Conservation (phyloP, 1,139 yeast genomes). For the Suhomyces ambrosiae region DNA sequence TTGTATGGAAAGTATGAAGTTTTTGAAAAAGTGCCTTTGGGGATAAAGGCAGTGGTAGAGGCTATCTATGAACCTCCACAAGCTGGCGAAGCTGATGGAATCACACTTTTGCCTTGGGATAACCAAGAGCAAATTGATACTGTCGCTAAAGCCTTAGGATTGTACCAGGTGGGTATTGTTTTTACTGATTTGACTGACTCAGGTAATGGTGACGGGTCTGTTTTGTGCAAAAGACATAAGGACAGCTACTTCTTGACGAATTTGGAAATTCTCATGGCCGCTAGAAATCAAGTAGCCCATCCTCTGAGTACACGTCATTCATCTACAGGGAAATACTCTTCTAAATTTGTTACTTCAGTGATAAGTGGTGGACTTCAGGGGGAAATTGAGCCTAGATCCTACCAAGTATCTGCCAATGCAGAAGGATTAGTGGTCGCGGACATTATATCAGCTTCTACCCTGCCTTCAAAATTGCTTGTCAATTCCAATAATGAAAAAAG, state of each 20-base stretch:
- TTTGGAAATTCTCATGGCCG: constrained; percentile 84
- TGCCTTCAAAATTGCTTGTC: constrained; percentile 85
- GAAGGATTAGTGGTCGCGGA: constrained; percentile 89
- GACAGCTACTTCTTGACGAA: constrained; percentile 88
- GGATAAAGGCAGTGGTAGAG: constrained; percentile 91
- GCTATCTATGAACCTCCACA: constrained; percentile 95
- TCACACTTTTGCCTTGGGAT: constrained; percentile 66
- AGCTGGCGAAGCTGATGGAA: constrained; percentile 80
- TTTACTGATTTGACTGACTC: constrained; percentile 91
- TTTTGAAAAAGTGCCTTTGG: constrained; percentile 85
- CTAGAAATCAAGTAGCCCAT: constrained; percentile 66
- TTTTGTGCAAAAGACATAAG: constrained; percentile 88
- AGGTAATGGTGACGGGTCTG: constrained; percentile 85
- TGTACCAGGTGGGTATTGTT: constrained; percentile 75
- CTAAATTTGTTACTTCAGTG: constrained; percentile 92
- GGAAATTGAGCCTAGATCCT: constrained; percentile 87
- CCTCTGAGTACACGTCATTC: constrained; percentile 73
- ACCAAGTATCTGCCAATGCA: constrained; percentile 86
- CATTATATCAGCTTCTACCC: constrained; percentile 83
- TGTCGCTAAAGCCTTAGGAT: constrained; percentile 63
- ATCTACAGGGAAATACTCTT: constrained; percentile 68
- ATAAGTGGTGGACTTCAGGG: constrained; percentile 83
- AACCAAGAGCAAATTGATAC: constrained; percentile 55
- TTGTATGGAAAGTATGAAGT: constrained; percentile 79
- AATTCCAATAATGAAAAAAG: constrained; percentile 69